Evolutionary conservation across 768 basidiomycete species (phyloP).

Genomic region (Grammothele lineata): DNA sequence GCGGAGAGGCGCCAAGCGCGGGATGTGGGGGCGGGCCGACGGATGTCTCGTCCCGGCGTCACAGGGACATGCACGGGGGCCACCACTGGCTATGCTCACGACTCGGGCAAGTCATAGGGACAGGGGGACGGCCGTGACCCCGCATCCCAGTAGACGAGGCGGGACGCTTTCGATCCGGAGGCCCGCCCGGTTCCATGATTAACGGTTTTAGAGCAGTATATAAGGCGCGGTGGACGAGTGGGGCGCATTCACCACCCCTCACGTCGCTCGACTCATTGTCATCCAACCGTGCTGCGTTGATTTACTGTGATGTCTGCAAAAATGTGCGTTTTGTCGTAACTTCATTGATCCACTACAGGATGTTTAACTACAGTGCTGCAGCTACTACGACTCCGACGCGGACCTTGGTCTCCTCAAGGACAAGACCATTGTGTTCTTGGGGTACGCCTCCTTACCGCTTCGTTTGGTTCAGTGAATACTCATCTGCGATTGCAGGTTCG

Average conservation of each 20-base stretch:
- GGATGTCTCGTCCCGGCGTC: slow-evolving; percentile 6
- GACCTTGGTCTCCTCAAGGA: slow-evolving; percentile 41
- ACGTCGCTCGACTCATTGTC: too few species aligned
- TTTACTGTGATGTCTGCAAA: slow-evolving; percentile 36
- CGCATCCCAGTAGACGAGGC: neutral
- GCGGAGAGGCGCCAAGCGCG: too few species aligned
- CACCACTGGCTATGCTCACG: neutral
- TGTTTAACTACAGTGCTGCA: slow-evolving; percentile 15
- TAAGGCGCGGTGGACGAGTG: neutral
- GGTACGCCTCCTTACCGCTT: slow-evolving; percentile 31
- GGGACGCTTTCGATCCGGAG: neutral
- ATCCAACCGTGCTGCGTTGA: too few species aligned
- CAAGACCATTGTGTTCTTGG: slow-evolving; percentile 58
- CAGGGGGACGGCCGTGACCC: neutral
- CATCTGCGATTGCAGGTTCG: slow-evolving; percentile 39
- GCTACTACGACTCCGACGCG: slow-evolving; percentile 63
- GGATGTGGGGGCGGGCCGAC: slow-evolving; percentile 6
- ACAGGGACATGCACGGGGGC: slow-evolving; percentile 16
- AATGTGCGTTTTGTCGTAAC: slow-evolving; percentile 46
- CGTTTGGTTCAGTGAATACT: neutral
- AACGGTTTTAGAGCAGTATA: slow-evolving; percentile 1
- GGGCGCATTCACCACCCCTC: neutral
- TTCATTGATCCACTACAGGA: neutral
- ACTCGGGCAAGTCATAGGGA: slow-evolving; percentile 12
- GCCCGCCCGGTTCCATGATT: neutral